phyloP scores from a whole-genome alignment of 2,329 filamentous ascomycete genomes.

The Atkinsonella texensis region DNA sequence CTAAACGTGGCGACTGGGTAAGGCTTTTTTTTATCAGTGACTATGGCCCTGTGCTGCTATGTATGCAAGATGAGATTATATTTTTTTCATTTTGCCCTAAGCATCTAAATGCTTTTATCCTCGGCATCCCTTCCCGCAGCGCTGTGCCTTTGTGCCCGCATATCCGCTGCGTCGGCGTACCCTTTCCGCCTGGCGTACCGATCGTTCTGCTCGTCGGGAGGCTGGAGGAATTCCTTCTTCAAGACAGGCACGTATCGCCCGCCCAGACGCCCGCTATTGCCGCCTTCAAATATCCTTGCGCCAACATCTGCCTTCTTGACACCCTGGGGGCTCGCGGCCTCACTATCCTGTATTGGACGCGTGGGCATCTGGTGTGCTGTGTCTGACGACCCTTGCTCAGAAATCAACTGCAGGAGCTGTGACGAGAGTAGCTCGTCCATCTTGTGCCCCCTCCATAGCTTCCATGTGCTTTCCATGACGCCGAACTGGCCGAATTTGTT shows the following conservation, averaged over 20 bases:
- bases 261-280: constrained; percentile 34
- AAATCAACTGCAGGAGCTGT: constrained; percentile 54
- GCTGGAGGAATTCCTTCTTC: constrained; percentile 34
- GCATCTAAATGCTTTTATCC: constrained; percentile 9
- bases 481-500: constrained; percentile 54
- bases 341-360: background rate
- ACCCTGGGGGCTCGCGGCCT: constrained; percentile 14
- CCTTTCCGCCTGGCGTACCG: constrained; percentile 51
- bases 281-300: constrained; percentile 40
- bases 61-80: background rate
- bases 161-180: constrained; percentile 38
- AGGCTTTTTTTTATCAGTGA: background rate
- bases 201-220: constrained; percentile 45
- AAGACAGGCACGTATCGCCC: constrained; percentile 46
- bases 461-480: constrained; percentile 68
- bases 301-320: constrained; percentile 19
- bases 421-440: constrained; percentile 80
- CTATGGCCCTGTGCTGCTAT: background rate
- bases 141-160: constrained; percentile 22
- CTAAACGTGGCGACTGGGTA: background rate
- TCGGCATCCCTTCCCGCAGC: constrained; percentile 15
- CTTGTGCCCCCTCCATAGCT: constrained; percentile 69
- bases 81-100: constrained; percentile 1
- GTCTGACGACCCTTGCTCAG: constrained; percentile 22
- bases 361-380: background rate